These are phyloP conservation scores for Amanita pallidorosea DNA, from an alignment of 768 basidiomycete genomes.

Conservation along the genomic window DNA sequence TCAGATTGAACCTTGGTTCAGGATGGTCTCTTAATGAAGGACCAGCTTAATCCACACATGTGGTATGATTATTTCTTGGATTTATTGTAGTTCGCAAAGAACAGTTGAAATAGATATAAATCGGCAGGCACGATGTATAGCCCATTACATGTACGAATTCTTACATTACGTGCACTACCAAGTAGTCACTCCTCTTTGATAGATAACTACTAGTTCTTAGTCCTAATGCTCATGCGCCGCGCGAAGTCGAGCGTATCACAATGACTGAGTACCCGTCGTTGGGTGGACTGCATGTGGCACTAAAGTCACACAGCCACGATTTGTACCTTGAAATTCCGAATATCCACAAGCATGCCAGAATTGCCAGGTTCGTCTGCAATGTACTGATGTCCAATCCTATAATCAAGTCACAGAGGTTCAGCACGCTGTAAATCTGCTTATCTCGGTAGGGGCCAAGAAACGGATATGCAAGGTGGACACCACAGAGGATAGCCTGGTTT, in stretches of 20 bases:
- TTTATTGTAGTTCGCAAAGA: not conserved
- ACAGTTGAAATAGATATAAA: not conserved
- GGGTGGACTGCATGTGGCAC: not conserved
- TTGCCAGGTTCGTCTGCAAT: slow-evolving; percentile 30
- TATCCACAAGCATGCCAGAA: slow-evolving; percentile 33
- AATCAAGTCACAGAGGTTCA: slow-evolving; percentile 46
- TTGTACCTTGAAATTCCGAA: no score
- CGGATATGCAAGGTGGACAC: slow-evolving; percentile 47
- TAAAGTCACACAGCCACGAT: no score
- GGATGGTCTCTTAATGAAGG: slow-evolving; percentile 1
- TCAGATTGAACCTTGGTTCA: slow-evolving; percentile 10
- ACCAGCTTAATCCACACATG: not conserved
- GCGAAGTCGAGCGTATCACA: no score
- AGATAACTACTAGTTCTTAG: no score
- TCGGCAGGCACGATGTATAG: not conserved
- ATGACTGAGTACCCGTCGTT: no score
- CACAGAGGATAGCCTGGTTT: slow-evolving; percentile 52
- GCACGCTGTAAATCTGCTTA: slow-evolving; percentile 47
- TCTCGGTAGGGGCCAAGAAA: slow-evolving; percentile 39
- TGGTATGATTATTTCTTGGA: slow-evolving; percentile 7
- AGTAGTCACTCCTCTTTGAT: no score
- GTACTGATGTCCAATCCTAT: not conserved
- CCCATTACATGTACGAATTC: not conserved
- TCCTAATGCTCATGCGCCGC: no score
- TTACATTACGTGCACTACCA: not conserved